Base-by-base conservation (phyloP, 108 stramenopile genomes). In the Seminavis robusta region DNA sequence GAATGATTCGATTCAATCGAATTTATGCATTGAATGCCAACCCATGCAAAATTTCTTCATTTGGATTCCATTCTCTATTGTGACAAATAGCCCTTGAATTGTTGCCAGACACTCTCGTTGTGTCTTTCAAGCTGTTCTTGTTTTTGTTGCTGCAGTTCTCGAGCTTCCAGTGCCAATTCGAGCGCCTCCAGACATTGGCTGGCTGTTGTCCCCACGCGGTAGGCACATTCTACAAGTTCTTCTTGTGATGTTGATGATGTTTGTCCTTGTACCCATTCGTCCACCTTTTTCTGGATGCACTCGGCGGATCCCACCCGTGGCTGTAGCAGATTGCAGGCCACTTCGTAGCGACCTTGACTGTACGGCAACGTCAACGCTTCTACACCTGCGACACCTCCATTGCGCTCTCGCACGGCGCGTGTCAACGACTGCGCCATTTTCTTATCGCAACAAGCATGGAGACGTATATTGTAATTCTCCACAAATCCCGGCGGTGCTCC, bases 301-400 rank as follows among this genome's bases (percentile, higher is more conserved):
- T 72, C 56, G 0, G 63, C 51, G 28, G 77, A 71, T 3, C 71
- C 69, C 11, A 60, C 53, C 31, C 33, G 33, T 17, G 91, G 86
- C 39, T 65, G 41, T 1, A 84, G 59, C 11, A 92, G 57, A 61
- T 92, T 92, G 59, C 84, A 84, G 1, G 91, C 91, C 21, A 92
- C 86, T 74, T 92, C 91, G 48, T 68, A 88, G n/a, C 57, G 59
- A 6, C 55, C 51, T 29, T 70, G 58, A 6, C 47, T 10, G 52
- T 92, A 86, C 0, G 82, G 69, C 47, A 92, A 62, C 26, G 91
- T 88, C 66, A 92, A 59, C 0, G 84, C 91, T 76, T 92, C 91
- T 4, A 92, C 87, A 26, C 78, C 80, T 4, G 52, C 53, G 26
- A 92, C 36, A 28, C 91, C 91, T 20, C 67, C 81, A 55, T 86